phyloP scores from a whole-genome alignment of 129 eudicot genomes.

The Calendula officinalis region DNA sequence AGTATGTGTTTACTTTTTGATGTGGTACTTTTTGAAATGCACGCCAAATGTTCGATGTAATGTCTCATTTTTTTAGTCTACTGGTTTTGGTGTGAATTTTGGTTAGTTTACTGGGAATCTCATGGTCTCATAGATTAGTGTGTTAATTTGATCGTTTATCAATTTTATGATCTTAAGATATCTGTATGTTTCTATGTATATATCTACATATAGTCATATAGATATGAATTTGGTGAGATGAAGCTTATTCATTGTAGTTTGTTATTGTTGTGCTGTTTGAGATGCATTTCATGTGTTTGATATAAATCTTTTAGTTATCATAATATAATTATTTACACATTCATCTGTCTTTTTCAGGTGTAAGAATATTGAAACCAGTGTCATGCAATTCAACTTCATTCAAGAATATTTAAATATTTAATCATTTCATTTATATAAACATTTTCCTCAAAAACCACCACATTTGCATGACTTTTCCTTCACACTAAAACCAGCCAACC shows the following conservation, averaged over 20 bases:
- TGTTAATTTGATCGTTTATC: constrained; percentile 1
- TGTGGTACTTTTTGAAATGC: constrained; percentile 20
- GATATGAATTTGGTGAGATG: constrained; percentile 5
- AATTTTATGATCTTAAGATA: background rate
- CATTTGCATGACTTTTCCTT: constrained; percentile 22
- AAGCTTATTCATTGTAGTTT: background rate
- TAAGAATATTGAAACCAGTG: constrained; percentile 1
- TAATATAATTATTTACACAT: background rate
- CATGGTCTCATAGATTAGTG: background rate
- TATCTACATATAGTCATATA: background rate
- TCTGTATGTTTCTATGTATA: background rate
- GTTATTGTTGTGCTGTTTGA: constrained; percentile 17
- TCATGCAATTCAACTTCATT: constrained; percentile 7
- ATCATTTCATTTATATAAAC: background rate
- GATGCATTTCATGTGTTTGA: constrained; percentile 26
- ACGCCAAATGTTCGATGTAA: constrained; percentile 32
- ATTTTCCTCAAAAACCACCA: background rate
- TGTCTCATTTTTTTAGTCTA: constrained; percentile 2
- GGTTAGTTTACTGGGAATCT: background rate
- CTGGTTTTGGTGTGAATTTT: background rate
- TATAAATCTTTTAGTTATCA: background rate
- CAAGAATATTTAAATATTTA: too few species aligned
- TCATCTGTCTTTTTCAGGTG: constrained; percentile 21
- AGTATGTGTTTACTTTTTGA: background rate
- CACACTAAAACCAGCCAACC: constrained; percentile 15